phyloP scores from a whole-genome alignment of 1,284 basidiomycete genomes.

The Cryptococcus sp. region DNA sequence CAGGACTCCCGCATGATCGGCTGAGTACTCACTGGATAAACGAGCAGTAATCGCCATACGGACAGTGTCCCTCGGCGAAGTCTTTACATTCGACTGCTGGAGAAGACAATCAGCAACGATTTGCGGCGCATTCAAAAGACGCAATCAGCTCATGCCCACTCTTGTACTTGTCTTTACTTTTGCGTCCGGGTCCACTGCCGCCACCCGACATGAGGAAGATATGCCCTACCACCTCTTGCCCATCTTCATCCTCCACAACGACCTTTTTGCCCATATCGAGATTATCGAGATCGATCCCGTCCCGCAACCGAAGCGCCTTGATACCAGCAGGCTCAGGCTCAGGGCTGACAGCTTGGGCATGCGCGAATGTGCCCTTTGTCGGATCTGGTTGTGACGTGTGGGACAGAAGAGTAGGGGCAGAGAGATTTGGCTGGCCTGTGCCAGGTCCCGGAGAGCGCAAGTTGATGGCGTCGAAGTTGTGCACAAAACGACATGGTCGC shows the following conservation, averaged over 20 bases:
- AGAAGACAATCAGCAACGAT: neutral
- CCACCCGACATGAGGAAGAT: conserved; percentile 52
- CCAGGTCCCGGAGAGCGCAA: conserved; percentile 6
- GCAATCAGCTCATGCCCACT: conserved; percentile 33
- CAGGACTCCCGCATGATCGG: neutral
- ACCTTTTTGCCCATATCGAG: conserved; percentile 39
- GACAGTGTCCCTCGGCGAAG: conserved; percentile 43
- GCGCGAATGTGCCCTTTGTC: conserved; percentile 47
- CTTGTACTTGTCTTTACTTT: conserved; percentile 47
- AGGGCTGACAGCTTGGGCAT: conserved; percentile 26
- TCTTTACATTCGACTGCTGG: conserved; percentile 50
- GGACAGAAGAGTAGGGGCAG: conserved; percentile 18
- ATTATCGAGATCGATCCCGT: conserved; percentile 17
- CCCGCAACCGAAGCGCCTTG: conserved; percentile 8
- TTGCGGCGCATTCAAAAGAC: neutral
- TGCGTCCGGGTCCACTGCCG: conserved; percentile 48
- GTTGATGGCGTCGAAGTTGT: conserved; percentile 33
- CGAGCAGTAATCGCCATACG: conserved; percentile 52
- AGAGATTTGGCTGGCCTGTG: conserved; percentile 1
- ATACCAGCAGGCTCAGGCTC: conserved; percentile 1
- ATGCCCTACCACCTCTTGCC: conserved; percentile 39
- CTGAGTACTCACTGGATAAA: conserved; percentile 46
- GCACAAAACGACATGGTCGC: conserved; percentile 53
- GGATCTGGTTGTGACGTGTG: conserved; percentile 26
- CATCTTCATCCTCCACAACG: conserved; percentile 28